Evolutionary conservation across 257 asterid genomes (phyloP).

Genomic region (Prunella vulgaris): DNA sequence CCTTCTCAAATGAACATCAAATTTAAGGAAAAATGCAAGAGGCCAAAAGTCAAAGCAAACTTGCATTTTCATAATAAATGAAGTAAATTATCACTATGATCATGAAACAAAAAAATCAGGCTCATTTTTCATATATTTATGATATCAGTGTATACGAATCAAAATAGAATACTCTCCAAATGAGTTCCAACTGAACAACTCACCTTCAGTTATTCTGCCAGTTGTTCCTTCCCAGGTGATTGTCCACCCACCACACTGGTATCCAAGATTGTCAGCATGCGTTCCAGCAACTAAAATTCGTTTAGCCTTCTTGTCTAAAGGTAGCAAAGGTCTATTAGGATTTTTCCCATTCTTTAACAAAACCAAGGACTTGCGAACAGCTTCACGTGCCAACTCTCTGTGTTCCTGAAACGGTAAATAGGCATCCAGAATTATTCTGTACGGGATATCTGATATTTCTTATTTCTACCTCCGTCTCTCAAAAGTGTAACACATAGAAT

Average conservation of each 20-base stretch:
- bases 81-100: not conserved
- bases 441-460: not conserved
- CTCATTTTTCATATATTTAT: not conserved
- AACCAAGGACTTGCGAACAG: slow-evolving; percentile 74
- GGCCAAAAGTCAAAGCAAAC: not conserved
- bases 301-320: slow-evolving; percentile 68
- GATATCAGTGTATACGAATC: not conserved
- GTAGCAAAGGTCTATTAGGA: slow-evolving; percentile 70
- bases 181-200: slow-evolving; percentile 3
- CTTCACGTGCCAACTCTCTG: slow-evolving; percentile 55
- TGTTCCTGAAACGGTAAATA: slow-evolving; percentile 27
- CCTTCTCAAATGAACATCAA: not conserved
- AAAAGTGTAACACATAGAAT: too few species aligned
- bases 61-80: not conserved
- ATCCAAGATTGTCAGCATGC: slow-evolving; percentile 98
- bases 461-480: too few species aligned
- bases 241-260: slow-evolving; percentile 98
- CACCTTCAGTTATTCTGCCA: slow-evolving; percentile 90
- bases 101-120: not conserved
- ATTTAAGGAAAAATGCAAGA: not conserved
- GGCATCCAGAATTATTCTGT: slow-evolving; percentile 5
- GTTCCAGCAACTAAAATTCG: slow-evolving; percentile 78
- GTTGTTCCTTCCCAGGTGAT: slow-evolving; percentile 78
- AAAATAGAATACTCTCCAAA: not conserved
- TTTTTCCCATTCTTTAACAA: slow-evolving; percentile 90